phyloP scores from a whole-genome alignment of 192 early-diverging fungal genomes.

The Linderina pennispora region DNA sequence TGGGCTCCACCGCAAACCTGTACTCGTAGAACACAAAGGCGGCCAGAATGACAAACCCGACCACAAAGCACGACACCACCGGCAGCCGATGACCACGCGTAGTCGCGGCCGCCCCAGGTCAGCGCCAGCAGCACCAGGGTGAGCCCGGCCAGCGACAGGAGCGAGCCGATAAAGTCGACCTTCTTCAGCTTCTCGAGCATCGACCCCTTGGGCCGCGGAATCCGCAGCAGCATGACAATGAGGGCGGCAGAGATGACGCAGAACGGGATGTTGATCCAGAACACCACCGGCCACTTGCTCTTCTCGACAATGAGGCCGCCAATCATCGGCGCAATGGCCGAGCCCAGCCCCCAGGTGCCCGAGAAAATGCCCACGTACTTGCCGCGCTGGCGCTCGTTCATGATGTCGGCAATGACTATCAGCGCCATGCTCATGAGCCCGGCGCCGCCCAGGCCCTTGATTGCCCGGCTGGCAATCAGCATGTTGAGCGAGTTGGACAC shows the following conservation, averaged over 20 bases:
- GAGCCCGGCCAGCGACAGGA: conserved; percentile 35
- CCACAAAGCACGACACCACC: conserved; percentile 42
- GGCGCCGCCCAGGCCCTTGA: conserved; percentile 70
- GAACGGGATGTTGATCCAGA: conserved; percentile 78
- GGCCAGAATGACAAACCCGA: conserved; percentile 14
- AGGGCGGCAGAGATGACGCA: conserved; percentile 45
- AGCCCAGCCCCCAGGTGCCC: conserved; percentile 51
- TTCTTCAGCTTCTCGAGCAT: conserved; percentile 34
- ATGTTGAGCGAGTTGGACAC: conserved; percentile 31
- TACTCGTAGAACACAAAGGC: conserved; percentile 51
- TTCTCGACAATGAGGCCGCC: conserved; percentile 66
- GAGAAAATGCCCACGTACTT: conserved; percentile 61
- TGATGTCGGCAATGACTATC: conserved; percentile 71
- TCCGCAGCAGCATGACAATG: conserved; percentile 58
- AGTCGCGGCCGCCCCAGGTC: conserved; percentile 50
- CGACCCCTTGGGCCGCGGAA: conserved; percentile 41
- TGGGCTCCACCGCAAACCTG: conserved; percentile 57
- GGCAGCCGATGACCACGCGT: conserved; percentile 47
- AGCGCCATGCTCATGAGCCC: conserved; percentile 56
- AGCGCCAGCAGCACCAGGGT: conserved; percentile 47
- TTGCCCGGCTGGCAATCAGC: conserved; percentile 62
- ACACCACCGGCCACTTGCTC: conserved; percentile 59
- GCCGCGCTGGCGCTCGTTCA: conserved; percentile 61
- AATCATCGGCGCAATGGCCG: conserved; percentile 62
- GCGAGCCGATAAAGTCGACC: conserved; percentile 50